Conservation (phyloP, 352 stramenopile genomes). For the Globisporangium acanthophoron region DNA sequence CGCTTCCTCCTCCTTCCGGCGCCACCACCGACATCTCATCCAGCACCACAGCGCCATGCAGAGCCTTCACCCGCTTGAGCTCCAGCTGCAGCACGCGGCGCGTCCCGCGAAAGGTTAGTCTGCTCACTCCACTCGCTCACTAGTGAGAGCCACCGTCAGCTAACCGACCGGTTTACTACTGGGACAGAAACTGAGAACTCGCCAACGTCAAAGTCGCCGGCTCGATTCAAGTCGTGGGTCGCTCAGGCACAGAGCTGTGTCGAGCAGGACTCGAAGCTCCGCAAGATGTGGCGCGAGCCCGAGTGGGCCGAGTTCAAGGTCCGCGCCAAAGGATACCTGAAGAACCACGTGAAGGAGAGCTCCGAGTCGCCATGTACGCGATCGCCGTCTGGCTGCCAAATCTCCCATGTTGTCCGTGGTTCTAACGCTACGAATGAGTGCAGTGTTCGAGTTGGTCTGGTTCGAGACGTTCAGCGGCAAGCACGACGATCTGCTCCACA, state of each 20-base stretch:
- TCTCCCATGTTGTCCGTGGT: background rate
- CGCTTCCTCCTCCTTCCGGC: background rate
- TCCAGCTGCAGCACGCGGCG: slow-evolving; percentile 4
- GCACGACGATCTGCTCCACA: slow-evolving; percentile 58
- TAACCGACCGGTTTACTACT: background rate
- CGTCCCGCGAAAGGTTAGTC: slow-evolving; percentile 10
- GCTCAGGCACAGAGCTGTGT: slow-evolving; percentile 32
- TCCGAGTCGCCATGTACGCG: slow-evolving; percentile 58
- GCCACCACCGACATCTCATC: background rate
- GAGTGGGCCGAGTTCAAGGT: slow-evolving; percentile 59
- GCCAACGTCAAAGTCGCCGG: slow-evolving; percentile 20
- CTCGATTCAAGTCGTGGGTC: slow-evolving; percentile 40
- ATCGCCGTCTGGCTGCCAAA: background rate
- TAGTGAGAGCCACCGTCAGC: background rate
- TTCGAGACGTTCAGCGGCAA: slow-evolving; percentile 76
- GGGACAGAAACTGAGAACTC: slow-evolving; percentile 7
- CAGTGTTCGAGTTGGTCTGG: slow-evolving; percentile 82
- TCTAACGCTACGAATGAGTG: background rate
- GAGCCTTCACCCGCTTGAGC: slow-evolving; percentile 11
- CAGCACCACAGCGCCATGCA: slow-evolving; percentile 4
- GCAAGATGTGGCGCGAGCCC: slow-evolving; percentile 72
- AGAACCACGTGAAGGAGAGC: slow-evolving; percentile 53
- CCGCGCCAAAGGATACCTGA: slow-evolving; percentile 65
- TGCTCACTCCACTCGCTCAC: background rate
- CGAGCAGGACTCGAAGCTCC: slow-evolving; percentile 36